phyloP scores from a whole-genome alignment of 495 filamentous ascomycete genomes.

The Xylaria castorea region DNA sequence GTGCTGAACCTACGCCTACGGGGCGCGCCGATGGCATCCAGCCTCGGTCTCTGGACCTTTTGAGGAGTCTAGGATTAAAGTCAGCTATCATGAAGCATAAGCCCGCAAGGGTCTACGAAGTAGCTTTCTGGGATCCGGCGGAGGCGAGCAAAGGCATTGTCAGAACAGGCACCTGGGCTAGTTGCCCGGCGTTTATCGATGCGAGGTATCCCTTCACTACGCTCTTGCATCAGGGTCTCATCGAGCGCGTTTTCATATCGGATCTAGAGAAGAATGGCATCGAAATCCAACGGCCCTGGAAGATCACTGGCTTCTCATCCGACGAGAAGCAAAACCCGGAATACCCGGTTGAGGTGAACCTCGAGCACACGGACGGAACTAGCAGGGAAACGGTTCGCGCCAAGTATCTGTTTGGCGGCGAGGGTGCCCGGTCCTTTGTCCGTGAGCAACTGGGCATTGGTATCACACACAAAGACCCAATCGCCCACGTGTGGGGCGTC shows the following conservation, averaged over 20 bases:
- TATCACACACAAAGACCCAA: slow-evolving; percentile 66
- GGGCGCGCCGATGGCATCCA: slow-evolving; percentile 83
- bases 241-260: slow-evolving; percentile 72
- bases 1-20: slow-evolving; percentile 69
- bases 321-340: slow-evolving; percentile 61
- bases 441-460: slow-evolving; percentile 68
- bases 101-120: slow-evolving; percentile 75
- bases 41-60: slow-evolving; percentile 77
- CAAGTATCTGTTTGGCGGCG: slow-evolving; percentile 67
- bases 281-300: slow-evolving; percentile 65
- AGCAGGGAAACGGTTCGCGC: slow-evolving; percentile 60
- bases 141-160: slow-evolving; percentile 61
- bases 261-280: slow-evolving; percentile 68
- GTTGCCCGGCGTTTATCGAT: slow-evolving; percentile 77
- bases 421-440: slow-evolving; percentile 65
- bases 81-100: slow-evolving; percentile 79
- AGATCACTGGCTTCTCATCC: slow-evolving; percentile 67
- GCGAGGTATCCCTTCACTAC: slow-evolving; percentile 79
- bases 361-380: slow-evolving; percentile 78
- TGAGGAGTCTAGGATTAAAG: slow-evolving; percentile 74
- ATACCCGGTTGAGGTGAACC: slow-evolving; percentile 68
- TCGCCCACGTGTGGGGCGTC: slow-evolving; percentile 76
- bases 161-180: slow-evolving; percentile 72
- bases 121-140: slow-evolving; percentile 79
- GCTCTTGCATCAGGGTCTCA: slow-evolving; percentile 75